A percentile compares a stretch with the other conserved stretches of the same genome.
These are phyloP conservation scores for Aspergillus sp. DNA, from an alignment of 2,329 filamentous ascomycete species.

Conservation along the genomic window DNA sequence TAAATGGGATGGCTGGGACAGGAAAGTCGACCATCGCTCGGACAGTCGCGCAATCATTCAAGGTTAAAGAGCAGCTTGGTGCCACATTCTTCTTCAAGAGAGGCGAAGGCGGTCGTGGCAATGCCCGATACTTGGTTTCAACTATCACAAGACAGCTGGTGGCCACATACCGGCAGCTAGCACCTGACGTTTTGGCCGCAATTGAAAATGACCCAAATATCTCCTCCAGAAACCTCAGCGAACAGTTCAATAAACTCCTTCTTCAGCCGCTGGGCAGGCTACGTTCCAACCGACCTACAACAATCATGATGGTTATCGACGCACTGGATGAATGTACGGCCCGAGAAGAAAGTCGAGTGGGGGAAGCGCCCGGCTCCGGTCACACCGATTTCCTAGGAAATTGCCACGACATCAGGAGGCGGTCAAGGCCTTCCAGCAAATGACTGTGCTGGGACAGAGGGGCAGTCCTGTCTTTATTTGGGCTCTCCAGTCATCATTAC, in stretches of 20 bases:
- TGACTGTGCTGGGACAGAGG: no score
- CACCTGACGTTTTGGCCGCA: conserved; percentile 16
- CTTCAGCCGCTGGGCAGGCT: conserved; percentile 23
- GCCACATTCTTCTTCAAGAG: conserved; percentile 25
- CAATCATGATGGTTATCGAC: no score
- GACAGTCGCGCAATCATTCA: conserved; percentile 12
- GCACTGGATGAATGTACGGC: no score
- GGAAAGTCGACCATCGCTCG: not conserved
- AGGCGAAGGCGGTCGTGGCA: conserved; percentile 36
- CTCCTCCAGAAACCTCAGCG: conserved; percentile 25
- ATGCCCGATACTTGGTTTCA: conserved; percentile 41
- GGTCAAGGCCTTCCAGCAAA: no score
- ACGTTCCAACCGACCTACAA: no score
- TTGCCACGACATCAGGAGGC: no score
- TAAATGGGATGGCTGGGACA: not conserved
- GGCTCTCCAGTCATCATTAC: no score
- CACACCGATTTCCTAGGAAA: no score
- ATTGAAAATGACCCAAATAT: conserved; percentile 31
- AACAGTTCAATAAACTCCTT: conserved; percentile 33
- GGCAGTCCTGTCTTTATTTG: no score
- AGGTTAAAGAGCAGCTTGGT: conserved; percentile 36
- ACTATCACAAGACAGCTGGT: conserved; percentile 39
- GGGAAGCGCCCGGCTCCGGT: no score
- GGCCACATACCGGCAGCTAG: conserved; percentile 31
- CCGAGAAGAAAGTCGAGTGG: no score